Percentiles rank a stretch among this genome's conserved stretches.
Evolutionary conservation across 345 rosid genomes (phyloP).

Genomic region (Populus pruinosa): DNA sequence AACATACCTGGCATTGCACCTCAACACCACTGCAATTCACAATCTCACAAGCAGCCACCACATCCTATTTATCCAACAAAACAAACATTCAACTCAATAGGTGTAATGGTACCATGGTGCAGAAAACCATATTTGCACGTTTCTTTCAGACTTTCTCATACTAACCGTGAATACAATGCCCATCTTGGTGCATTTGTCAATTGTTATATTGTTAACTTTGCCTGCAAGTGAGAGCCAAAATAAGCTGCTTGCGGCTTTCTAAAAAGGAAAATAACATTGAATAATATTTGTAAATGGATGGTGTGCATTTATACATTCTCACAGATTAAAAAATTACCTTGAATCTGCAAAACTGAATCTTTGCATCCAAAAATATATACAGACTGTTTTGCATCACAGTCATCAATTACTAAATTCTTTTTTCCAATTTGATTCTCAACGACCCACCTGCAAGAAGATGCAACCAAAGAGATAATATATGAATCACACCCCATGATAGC

Average conservation of each 20-base stretch:
- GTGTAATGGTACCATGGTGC: neutral
- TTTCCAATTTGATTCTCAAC: constrained; percentile 93
- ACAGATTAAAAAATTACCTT: constrained; percentile 40
- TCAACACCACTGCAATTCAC: constrained; percentile 91
- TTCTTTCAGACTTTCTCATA: constrained; percentile 6
- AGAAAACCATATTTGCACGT: neutral
- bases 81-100: constrained; percentile 7
- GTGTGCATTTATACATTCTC: neutral
- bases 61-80: constrained; percentile 57
- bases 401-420: constrained; percentile 77
- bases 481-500: constrained; percentile 11
- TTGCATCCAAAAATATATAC: constrained; percentile 94
- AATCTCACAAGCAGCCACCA: constrained; percentile 97
- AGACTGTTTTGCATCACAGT: constrained; percentile 89
- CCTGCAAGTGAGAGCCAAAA: constrained; percentile 45
- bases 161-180: constrained; percentile 87
- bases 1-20: constrained; percentile 93
- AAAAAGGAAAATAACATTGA: neutral
- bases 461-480: constrained; percentile 8
- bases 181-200: constrained; percentile 93
- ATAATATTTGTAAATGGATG: neutral
- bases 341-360: constrained; percentile 91
- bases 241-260: constrained; percentile 11
- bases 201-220: constrained; percentile 91
- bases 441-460: constrained; percentile 66